Conservation (phyloP, 352 stramenopile genomes). For the Hyaloperonospora arabidopsidis region DNA sequence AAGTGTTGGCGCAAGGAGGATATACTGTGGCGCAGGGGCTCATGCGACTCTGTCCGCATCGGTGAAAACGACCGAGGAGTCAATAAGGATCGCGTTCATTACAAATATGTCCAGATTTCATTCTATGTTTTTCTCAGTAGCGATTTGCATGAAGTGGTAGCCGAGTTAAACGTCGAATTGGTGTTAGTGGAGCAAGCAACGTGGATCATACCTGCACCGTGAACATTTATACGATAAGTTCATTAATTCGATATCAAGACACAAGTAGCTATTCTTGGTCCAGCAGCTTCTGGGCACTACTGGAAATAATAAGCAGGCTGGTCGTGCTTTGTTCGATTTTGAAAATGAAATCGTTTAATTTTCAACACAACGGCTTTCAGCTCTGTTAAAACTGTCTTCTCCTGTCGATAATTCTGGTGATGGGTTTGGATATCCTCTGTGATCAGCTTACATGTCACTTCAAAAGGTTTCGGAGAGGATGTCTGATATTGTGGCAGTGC, state of each 20-base stretch:
- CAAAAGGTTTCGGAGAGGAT: not conserved
- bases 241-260: not conserved
- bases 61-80: not conserved
- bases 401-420: not conserved
- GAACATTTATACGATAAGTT: not conserved
- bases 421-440: not conserved
- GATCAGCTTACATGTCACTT: not conserved
- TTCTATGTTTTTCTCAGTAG: not conserved
- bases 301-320: not conserved
- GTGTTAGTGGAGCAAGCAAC: not conserved
- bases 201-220: not conserved
- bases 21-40: not conserved
- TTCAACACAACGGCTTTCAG: not conserved
- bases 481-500: no score
- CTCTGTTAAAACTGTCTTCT: not conserved
- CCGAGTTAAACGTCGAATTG: not conserved
- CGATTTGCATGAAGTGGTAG: not conserved
- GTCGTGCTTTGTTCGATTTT: not conserved
- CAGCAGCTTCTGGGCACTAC: not conserved
- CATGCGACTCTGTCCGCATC: not conserved
- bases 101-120: not conserved
- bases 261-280: not conserved
- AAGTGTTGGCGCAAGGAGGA: not conserved
- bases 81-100: not conserved
- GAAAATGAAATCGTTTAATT: not conserved